Conservation (phyloP, 352 stramenopile genomes). For the Blastocystis sp. region DNA sequence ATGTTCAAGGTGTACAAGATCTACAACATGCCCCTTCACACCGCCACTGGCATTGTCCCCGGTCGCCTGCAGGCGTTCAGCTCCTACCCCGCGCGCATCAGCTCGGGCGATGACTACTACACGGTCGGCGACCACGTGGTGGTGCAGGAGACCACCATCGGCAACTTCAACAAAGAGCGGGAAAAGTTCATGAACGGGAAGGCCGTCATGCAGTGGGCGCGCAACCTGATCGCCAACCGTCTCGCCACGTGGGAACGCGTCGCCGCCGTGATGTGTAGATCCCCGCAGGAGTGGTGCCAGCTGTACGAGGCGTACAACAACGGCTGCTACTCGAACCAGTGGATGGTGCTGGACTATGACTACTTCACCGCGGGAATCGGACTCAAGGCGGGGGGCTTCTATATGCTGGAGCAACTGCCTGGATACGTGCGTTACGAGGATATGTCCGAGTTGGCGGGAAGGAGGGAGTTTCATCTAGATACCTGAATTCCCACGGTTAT, state of each 20-base stretch:
- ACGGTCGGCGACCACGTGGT: constrained; percentile 75
- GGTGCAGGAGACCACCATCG: constrained; percentile 75
- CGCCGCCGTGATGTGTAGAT: neutral
- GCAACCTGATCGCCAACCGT: constrained; percentile 67
- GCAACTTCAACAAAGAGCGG: constrained; percentile 72
- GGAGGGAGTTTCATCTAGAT: neutral
- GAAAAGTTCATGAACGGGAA: constrained; percentile 74
- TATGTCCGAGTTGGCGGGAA: constrained; percentile 71
- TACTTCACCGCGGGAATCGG: constrained; percentile 74
- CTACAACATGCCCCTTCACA: constrained; percentile 74
- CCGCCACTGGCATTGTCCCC: constrained; percentile 70
- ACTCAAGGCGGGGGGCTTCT: constrained; percentile 74
- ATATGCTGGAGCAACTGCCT: constrained; percentile 76
- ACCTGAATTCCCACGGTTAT: constrained; percentile 75
- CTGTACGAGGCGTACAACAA: constrained; percentile 77
- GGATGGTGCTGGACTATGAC: constrained; percentile 78
- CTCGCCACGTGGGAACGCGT: constrained; percentile 9
- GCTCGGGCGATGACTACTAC: constrained; percentile 78
- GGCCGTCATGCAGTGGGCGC: constrained; percentile 75
- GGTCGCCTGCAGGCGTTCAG: constrained; percentile 73
- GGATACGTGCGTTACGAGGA: constrained; percentile 75
- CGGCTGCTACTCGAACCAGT: constrained; percentile 80
- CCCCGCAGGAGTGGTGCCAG: constrained; percentile 72
- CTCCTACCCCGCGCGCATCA: constrained; percentile 77
- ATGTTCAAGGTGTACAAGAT: constrained; percentile 80